A percentile compares a stretch with the other conserved stretches of the same genome.
Conservation (phyloP, 768 basidiomycete species). For the Lenzites betulinus region DNA sequence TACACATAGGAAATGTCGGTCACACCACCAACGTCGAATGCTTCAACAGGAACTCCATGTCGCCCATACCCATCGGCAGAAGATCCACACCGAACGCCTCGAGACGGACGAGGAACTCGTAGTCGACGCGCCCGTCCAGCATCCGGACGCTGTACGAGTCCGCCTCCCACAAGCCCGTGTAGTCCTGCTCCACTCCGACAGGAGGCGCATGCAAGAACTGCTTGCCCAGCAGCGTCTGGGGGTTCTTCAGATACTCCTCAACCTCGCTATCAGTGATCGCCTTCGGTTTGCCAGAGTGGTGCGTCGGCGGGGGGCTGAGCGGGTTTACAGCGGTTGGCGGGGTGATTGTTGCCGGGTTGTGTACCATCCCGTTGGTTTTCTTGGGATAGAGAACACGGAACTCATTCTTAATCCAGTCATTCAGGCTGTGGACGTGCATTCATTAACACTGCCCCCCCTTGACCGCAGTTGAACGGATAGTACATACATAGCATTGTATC, state of each 20-base stretch:
- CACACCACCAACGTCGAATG: background rate
- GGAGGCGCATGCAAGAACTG: background rate
- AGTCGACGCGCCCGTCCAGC: background rate
- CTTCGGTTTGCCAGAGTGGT: background rate
- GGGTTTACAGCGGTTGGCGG: background rate
- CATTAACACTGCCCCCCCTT: background rate
- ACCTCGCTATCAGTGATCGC: background rate
- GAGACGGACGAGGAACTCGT: background rate
- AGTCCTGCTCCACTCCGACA: background rate
- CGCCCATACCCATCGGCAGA: background rate
- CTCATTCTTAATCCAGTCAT: background rate
- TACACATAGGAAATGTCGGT: background rate
- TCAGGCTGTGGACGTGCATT: background rate
- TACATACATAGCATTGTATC: background rate
- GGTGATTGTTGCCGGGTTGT: background rate
- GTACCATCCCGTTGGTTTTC: too few relatives aligned
- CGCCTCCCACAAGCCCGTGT: constrained; percentile 3
- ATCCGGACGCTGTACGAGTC: constrained; percentile 1
- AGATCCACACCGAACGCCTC: background rate
- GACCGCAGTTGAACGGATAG: background rate
- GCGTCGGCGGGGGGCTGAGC: background rate
- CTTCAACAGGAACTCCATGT: constrained; percentile 2
- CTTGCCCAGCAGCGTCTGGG: constrained; percentile 1
- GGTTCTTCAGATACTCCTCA: background rate
- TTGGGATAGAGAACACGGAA: background rate